phyloP scores from a whole-genome alignment of 2,329 filamentous ascomycete genomes.

The Paecilomyces sp. region DNA sequence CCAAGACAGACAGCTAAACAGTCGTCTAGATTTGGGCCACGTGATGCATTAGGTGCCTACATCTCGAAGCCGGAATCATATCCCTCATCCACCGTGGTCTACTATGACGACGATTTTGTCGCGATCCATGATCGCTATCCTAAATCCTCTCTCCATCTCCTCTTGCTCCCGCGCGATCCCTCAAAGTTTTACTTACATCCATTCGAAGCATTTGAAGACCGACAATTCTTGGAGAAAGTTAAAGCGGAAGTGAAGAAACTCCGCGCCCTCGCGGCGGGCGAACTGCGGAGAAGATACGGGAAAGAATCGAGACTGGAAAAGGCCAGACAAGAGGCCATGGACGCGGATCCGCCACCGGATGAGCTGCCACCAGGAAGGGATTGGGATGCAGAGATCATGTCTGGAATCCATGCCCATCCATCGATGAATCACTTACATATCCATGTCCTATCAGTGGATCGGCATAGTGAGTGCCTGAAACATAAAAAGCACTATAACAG shows the following conservation, averaged over 20 bases:
- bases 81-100: conserved; percentile 54
- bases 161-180: conserved; percentile 72
- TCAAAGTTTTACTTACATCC: conserved; percentile 60
- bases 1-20: conserved; percentile 11
- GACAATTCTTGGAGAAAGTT: conserved; percentile 59
- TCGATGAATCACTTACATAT: conserved; percentile 91
- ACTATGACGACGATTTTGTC: conserved; percentile 62
- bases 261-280: conserved; percentile 59
- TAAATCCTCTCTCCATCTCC: conserved; percentile 75
- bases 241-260: conserved; percentile 56
- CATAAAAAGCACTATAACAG: conserved; percentile 88
- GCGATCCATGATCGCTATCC: conserved; percentile 78
- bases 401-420: conserved; percentile 79
- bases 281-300: conserved; percentile 65
- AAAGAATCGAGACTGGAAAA: conserved; percentile 56
- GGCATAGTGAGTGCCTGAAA: conserved; percentile 63
- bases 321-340: conserved; percentile 57
- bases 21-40: conserved; percentile 35
- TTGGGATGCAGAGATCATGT: conserved; percentile 66
- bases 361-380: conserved; percentile 65
- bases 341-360: conserved; percentile 42
- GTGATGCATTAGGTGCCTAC: conserved; percentile 61
- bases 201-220: conserved; percentile 67
- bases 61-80: conserved; percentile 56
- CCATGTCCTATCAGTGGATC: conserved; percentile 77